These are phyloP conservation scores for Fusarium poae DNA, from an alignment of 2,329 filamentous ascomycete species.

Conservation along the genomic window DNA sequence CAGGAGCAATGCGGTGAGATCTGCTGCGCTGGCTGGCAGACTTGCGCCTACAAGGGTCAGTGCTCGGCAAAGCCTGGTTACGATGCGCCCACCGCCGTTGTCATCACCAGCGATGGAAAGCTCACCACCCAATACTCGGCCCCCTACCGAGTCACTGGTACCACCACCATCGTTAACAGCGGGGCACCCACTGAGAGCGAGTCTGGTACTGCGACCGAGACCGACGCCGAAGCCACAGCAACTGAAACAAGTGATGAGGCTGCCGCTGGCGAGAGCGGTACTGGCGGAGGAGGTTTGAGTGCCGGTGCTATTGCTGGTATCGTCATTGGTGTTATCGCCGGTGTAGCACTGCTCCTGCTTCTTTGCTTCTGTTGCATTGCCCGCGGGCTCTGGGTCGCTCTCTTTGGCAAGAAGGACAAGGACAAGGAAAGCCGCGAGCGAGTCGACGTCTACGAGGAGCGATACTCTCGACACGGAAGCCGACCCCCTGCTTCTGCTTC, in stretches of 20 bases:
- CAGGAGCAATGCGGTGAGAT: conserved; percentile 74
- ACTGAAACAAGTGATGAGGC: conserved; percentile 58
- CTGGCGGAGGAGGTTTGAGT: conserved; percentile 65
- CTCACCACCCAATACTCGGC: conserved; percentile 68
- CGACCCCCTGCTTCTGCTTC: conserved; percentile 53
- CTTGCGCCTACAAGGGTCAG: conserved; percentile 70
- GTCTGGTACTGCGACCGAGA: conserved; percentile 63
- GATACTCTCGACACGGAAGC: conserved; percentile 65
- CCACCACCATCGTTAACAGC: conserved; percentile 66
- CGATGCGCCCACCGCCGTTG: conserved; percentile 57
- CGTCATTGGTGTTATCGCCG: conserved; percentile 78
- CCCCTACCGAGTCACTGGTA: conserved; percentile 66
- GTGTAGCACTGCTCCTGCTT: conserved; percentile 74
- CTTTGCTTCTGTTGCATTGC: conserved; percentile 82
- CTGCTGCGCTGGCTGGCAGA: conserved; percentile 79
- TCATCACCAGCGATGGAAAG: conserved; percentile 60
- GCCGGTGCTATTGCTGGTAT: conserved; percentile 84
- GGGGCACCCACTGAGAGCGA: conserved; percentile 63
- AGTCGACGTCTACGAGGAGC: conserved; percentile 74
- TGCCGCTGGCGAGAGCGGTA: conserved; percentile 49
- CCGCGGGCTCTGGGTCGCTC: conserved; percentile 70
- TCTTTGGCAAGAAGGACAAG: conserved; percentile 70
- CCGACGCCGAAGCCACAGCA: conserved; percentile 66
- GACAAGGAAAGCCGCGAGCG: conserved; percentile 61
- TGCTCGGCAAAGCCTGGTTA: conserved; percentile 68